Conservation (phyloP, 768 basidiomycete genomes). For the Termitomyces heimii region DNA sequence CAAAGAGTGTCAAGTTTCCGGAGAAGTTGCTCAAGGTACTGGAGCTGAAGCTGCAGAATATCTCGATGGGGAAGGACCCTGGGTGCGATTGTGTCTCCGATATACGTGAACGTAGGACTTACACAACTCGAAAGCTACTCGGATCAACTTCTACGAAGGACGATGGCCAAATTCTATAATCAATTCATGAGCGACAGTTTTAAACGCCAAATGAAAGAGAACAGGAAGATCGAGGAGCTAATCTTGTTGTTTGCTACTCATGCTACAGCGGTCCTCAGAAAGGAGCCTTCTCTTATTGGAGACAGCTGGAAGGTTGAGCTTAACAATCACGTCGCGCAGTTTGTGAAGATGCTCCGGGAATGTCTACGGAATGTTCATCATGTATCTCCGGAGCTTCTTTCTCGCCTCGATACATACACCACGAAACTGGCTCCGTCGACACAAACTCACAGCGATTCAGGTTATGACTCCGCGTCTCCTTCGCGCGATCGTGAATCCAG, state of each 20-base stretch:
- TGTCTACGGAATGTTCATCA: constrained; percentile 67
- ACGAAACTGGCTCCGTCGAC: constrained; percentile 65
- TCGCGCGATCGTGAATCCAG: constrained; percentile 53
- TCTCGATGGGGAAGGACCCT: constrained; percentile 90
- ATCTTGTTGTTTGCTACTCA: constrained; percentile 95
- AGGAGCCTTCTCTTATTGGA: constrained; percentile 76
- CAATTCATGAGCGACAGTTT: constrained; percentile 84
- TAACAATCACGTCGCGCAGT: constrained; percentile 86
- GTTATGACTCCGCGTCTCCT: constrained; percentile 58
- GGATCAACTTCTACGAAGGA: constrained; percentile 84
- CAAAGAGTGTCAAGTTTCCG: constrained; percentile 87
- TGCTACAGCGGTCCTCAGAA: constrained; percentile 82
- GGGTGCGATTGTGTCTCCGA: constrained; percentile 41
- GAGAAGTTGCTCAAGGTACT: constrained; percentile 90
- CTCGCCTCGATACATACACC: constrained; percentile 80
- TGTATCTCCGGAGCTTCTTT: constrained; percentile 76
- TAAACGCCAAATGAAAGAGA: constrained; percentile 89
- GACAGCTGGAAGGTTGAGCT: constrained; percentile 93
- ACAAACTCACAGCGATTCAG: constrained; percentile 53
- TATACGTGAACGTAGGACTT: background rate
- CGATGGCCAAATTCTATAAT: constrained; percentile 90
- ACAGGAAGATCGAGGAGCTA: constrained; percentile 94
- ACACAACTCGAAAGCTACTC: constrained; percentile 55
- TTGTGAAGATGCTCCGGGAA: constrained; percentile 82
- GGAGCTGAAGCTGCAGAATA: constrained; percentile 83